These are phyloP conservation scores for Cephaloascus fragrans DNA, from an alignment of 805 yeast genomes.

Conservation along the genomic window DNA sequence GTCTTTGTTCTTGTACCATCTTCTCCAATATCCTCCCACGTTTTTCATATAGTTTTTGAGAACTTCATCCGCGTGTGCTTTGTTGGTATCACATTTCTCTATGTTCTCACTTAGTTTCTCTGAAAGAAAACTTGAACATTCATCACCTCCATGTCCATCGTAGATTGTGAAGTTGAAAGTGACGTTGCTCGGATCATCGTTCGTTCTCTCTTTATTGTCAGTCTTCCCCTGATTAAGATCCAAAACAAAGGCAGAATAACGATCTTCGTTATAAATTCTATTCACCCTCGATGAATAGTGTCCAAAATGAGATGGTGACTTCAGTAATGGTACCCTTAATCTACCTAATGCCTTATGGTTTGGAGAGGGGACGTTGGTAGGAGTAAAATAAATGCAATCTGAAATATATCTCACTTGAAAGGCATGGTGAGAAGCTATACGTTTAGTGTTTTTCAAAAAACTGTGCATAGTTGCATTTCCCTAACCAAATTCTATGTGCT, in stretches of 20 bases:
- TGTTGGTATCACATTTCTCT: conserved; percentile 33
- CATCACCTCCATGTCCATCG: conserved; percentile 93
- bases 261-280: conserved; percentile 75
- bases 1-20: conserved; percentile 47
- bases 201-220: conserved; percentile 1
- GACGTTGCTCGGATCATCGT: conserved; percentile 5
- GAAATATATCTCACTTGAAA: not conserved
- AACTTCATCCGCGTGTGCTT: conserved; percentile 24
- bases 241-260: conserved; percentile 56
- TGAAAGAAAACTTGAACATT: conserved; percentile 55
- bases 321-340: conserved; percentile 45
- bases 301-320: conserved; percentile 70
- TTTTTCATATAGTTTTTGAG: conserved; percentile 43
- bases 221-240: conserved; percentile 8
- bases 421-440: no score
- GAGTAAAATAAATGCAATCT: not conserved
- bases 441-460: no score
- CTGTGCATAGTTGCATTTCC: no score
- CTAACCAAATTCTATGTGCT: no score
- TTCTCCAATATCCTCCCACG: conserved; percentile 81
- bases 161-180: conserved; percentile 64
- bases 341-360: conserved; percentile 3
- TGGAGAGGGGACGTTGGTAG: not conserved
- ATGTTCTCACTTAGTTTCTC: conserved; percentile 41
- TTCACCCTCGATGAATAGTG: conserved; percentile 71